Evolutionary conservation across 2,329 filamentous ascomycete species (phyloP).

Genomic region (Aspergillus neotritici): DNA sequence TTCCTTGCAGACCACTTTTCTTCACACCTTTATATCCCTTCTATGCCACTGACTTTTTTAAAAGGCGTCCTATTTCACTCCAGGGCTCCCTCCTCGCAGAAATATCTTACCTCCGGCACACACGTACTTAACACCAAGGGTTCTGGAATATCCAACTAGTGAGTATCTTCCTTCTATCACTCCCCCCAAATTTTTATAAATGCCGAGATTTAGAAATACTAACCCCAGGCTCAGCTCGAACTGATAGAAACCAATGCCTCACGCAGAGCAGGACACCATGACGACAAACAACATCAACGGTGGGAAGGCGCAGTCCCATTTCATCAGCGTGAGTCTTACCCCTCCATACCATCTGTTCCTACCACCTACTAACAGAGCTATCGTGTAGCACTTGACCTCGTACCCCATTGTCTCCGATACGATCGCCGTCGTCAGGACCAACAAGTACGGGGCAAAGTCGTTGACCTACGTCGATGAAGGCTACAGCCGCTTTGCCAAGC

Average conservation of each 20-base stretch:
- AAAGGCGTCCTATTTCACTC: no score
- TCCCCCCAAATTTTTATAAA: not conserved
- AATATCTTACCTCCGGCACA: no score
- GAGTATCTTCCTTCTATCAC: not conserved
- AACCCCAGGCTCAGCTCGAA: not conserved
- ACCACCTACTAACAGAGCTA: constrained; percentile 17
- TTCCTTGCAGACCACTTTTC: no score
- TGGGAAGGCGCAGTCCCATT: constrained; percentile 46
- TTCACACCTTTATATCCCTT: no score
- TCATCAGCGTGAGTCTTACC: constrained; percentile 34
- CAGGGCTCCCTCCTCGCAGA: no score
- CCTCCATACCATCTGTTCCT: not conserved
- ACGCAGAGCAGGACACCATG: constrained; percentile 45
- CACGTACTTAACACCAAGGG: no score
- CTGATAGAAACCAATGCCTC: constrained; percentile 39
- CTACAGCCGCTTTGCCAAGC: constrained; percentile 70
- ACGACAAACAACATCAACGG: constrained; percentile 47
- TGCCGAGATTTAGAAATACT: not conserved
- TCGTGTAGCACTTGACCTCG: constrained; percentile 66
- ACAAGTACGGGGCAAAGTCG: constrained; percentile 78
- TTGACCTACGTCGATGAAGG: constrained; percentile 68
- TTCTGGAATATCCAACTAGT: no score
- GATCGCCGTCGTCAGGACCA: constrained; percentile 70
- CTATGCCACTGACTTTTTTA: no score
- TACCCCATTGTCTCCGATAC: constrained; percentile 80